Evolutionary conservation across 305 asterid species (phyloP), one percentile per base, ranked within the genome.

Genomic region (Stenogyne calaminthoides): DNA sequence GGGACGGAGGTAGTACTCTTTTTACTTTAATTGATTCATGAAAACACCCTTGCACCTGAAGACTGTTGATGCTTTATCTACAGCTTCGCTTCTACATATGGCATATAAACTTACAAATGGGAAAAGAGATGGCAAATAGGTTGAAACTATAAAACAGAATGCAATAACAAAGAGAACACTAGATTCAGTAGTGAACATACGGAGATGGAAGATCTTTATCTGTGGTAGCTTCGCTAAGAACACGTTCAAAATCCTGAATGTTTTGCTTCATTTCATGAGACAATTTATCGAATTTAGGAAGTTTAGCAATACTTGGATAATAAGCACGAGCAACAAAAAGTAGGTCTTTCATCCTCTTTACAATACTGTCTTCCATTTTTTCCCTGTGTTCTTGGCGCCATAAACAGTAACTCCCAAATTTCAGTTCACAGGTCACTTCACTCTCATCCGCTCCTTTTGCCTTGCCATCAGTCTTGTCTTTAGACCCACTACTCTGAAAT

Each of bases 271-370:
- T 66, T 81, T 95, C 96, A 76, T 81, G 97, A 15, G 96, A 85
- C 76, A 95, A 84, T 76, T 89, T 88, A 76, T 92, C 96, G 59
- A 85, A 86, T 68, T 83, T 77, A 20, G 98, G 93, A 77, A 95
- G 88, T 84, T 95, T 95, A 67, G 97, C 97, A 83, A 95, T 92
- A 77, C 99, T 95, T 68, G 98, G 99, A 87, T 79, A 91, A 67
- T 95, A 95, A 55, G 99, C 98, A 67, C 98, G 97, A 60, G 99
- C 98, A 73, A 95, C 98, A 84, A 82, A 92, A 70, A 95, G 93
- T 64, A 89, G 88, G 87, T 95, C 97, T 85, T 95, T 95, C 99
- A 95, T 92, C 88, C 76, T 90, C 87, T 86, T 95, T 82, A 95
- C 99, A 70, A 82, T 69, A 64, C 81, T 64, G 84, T 92, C 98